Conservation (phyloP, 345 rosid genomes). For the Salix dunnii region DNA sequence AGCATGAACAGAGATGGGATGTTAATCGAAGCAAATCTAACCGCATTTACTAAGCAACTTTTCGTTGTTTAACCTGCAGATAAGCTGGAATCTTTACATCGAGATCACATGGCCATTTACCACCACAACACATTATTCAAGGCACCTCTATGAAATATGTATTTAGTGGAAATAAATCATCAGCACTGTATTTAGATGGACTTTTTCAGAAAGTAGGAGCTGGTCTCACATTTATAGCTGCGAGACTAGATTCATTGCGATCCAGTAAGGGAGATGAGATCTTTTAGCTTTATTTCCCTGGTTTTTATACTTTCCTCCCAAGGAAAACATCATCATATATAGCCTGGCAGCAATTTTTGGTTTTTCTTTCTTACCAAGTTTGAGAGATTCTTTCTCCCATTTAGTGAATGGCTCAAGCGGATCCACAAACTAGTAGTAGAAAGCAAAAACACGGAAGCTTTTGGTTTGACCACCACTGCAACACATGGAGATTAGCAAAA, state of each 20-base stretch:
- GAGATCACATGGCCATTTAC: conserved; percentile 30
- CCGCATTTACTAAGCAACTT: conserved; percentile 16
- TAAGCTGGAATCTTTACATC: conserved; percentile 33
- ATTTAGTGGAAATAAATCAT: not conserved
- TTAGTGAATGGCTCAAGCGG: not conserved
- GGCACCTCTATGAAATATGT: not conserved
- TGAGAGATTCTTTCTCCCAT: not conserved
- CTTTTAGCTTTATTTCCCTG: not conserved
- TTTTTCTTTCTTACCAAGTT: not conserved
- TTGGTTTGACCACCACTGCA: not conserved
- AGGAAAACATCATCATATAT: not conserved
- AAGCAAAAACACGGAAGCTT: not conserved
- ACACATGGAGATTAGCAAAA: not conserved
- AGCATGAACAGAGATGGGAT: conserved; percentile 27
- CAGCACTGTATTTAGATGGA: not conserved
- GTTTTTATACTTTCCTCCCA: not conserved
- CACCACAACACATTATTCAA: conserved; percentile 16
- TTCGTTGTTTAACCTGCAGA: not conserved
- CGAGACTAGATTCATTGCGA: not conserved
- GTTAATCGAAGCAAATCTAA: conserved; percentile 1
- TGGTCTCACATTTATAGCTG: not conserved
- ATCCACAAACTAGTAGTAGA: not conserved
- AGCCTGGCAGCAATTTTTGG: not conserved
- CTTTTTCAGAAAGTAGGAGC: not conserved
- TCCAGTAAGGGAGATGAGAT: not conserved